A percentile compares a stretch with the other conserved stretches of the same genome.
Conservation (phyloP, 2,329 filamentous ascomycete genomes). For the Zymoseptoria brevis region DNA sequence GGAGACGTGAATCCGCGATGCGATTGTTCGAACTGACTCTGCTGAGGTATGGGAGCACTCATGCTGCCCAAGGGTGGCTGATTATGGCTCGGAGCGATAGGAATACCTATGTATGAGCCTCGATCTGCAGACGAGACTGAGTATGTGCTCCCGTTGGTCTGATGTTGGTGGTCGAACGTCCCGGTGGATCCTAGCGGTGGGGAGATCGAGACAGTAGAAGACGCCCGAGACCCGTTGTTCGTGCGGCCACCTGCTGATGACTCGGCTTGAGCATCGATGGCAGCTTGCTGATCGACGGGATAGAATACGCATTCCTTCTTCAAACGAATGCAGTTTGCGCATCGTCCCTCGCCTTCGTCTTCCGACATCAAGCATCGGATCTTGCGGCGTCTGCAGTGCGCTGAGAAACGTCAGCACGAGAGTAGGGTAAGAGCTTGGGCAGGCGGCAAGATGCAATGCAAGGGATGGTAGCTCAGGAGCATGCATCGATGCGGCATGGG, state of each 20-base stretch:
- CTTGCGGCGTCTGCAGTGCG: slow-evolving; percentile 85
- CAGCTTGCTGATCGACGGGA: slow-evolving; percentile 57
- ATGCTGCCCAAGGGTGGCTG: slow-evolving; percentile 2
- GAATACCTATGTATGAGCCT: slow-evolving; percentile 1
- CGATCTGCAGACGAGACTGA: neutral
- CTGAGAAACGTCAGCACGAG: slow-evolving; percentile 40
- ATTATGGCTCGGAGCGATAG: slow-evolving; percentile 1
- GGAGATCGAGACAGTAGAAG: neutral
- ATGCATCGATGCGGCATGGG: slow-evolving; percentile 5
- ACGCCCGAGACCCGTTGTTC: neutral
- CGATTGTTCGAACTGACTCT: neutral
- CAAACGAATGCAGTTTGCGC: slow-evolving; percentile 84
- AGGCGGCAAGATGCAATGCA: slow-evolving; percentile 3
- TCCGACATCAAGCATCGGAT: slow-evolving; percentile 78
- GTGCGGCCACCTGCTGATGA: slow-evolving; percentile 2
- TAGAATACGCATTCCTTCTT: slow-evolving; percentile 93
- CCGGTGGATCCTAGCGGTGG: neutral
- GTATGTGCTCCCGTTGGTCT: neutral
- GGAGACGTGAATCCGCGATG: neutral
- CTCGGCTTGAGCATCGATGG: slow-evolving; percentile 22
- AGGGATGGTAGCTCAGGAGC: slow-evolving; percentile 3
- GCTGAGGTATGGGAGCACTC: neutral
- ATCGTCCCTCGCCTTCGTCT: slow-evolving; percentile 66
- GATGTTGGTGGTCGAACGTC: neutral
- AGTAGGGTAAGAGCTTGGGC: slow-evolving; percentile 4